phyloP scores from a whole-genome alignment of 768 basidiomycete genomes.

The Melanogaster broomeanus region DNA sequence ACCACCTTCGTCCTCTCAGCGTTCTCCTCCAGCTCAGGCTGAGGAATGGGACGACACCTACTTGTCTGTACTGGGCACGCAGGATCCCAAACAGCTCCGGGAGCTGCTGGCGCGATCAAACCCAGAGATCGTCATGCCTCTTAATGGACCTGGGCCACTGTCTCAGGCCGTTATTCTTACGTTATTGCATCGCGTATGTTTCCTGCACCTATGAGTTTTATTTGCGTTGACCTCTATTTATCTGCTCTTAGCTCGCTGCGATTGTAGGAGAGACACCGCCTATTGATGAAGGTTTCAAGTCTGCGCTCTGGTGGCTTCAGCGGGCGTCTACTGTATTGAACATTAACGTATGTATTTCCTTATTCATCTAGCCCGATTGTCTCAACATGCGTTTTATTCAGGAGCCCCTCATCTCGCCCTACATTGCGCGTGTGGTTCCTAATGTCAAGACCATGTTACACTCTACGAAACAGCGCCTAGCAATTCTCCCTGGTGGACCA shows the following conservation, averaged over 20 bases:
- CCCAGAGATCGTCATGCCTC: conserved; percentile 79
- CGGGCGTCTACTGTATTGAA: conserved; percentile 70
- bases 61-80: conserved; percentile 71
- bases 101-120: conserved; percentile 73
- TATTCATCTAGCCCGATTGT: background rate
- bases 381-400: conserved; percentile 23
- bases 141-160: conserved; percentile 66
- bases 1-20: conserved; percentile 40
- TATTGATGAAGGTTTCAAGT: conserved; percentile 79
- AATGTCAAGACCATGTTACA: conserved; percentile 76
- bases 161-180: conserved; percentile 86
- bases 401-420: conserved; percentile 83
- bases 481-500: conserved; percentile 73
- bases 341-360: conserved; percentile 54
- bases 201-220: conserved; percentile 4
- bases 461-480: conserved; percentile 77
- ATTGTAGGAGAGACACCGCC: conserved; percentile 77
- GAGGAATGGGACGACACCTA: conserved; percentile 89
- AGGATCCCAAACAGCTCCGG: conserved; percentile 73
- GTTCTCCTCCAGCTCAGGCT: conserved; percentile 54
- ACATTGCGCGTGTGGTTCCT: conserved; percentile 78
- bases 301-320: conserved; percentile 85
- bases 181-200: conserved; percentile 75
- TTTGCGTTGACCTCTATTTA: background rate
- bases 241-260: conserved; percentile 58